These are phyloP conservation scores for Leishmania mexicana DNA, from an alignment of 208 protist species.

Conservation along the genomic window DNA sequence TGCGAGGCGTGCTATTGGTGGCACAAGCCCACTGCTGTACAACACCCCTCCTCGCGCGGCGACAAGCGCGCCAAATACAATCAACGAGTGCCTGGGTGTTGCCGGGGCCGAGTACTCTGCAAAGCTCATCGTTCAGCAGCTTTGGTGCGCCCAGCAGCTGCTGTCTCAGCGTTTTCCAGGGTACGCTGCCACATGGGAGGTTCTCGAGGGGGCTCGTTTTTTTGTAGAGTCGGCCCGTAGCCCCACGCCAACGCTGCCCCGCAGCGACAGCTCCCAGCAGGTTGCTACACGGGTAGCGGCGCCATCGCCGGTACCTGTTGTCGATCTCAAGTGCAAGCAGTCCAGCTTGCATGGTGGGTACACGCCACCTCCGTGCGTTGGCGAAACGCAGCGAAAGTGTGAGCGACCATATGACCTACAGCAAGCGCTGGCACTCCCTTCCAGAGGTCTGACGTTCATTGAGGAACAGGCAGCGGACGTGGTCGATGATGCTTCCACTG, in stretches of 20 bases:
- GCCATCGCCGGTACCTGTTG: neutral
- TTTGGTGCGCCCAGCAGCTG: conserved; percentile 37
- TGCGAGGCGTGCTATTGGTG: neutral
- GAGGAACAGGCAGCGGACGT: conserved; percentile 5
- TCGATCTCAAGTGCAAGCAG: neutral
- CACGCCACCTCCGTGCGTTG: conserved; percentile 22
- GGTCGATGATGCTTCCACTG: neutral
- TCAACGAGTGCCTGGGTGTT: conserved; percentile 25
- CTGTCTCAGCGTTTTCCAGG: conserved; percentile 46
- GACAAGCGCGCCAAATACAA: neutral
- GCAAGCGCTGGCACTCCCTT: neutral
- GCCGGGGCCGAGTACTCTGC: conserved; percentile 19
- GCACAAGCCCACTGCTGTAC: neutral
- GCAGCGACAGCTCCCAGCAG: conserved; percentile 13
- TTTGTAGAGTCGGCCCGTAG: conserved; percentile 30
- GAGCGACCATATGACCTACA: conserved; percentile 13
- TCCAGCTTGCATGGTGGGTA: conserved; percentile 5
- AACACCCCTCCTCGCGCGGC: neutral
- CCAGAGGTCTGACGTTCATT: conserved; percentile 18
- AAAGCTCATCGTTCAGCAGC: conserved; percentile 38
- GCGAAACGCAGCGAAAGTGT: conserved; percentile 24
- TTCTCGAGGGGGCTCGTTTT: conserved; percentile 33
- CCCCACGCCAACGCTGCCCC: conserved; percentile 39
- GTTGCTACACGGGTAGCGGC: neutral
- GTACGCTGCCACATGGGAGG: conserved; percentile 32